Evolutionary conservation across 1,284 basidiomycete genomes (phyloP), one percentile per base, ranked within the genome.

Genomic region (Gastroboletus turbinatus): DNA sequence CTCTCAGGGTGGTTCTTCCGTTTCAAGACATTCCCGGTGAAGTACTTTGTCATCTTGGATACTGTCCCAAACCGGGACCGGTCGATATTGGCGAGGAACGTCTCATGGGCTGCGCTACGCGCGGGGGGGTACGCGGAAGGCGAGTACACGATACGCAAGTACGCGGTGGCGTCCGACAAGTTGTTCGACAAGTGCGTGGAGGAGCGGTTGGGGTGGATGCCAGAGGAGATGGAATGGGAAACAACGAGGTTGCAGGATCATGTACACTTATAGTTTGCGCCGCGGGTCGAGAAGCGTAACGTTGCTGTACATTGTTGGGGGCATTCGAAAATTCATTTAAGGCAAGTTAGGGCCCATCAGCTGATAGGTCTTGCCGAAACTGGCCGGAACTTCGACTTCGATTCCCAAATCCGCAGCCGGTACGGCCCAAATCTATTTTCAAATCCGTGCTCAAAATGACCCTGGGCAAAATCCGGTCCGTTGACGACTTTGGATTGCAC

Each of bases 1-100:
- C n/a, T 5, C 3, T 11, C 5, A 10, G 55, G 53, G 14, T 63
- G 60, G 52, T 65, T 72, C 47, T 70, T 71, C 58, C 52, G 27
- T 11, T 68, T 61, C 60, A 72, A 70, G 53, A 58, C 58, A 2
- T 69, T 73, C 46, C 68, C 63, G 0, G 69, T 72, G 35, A 72
- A 60, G 27, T 74, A 70, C 47, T 63, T 73, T 55, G 65, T 68
- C 21, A 69, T 73, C 29, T 38, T 72, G 45, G 63, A 64, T 33
- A 57, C 67, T 0, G 39, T 53, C 2, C 60, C 60, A 0, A 36
- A 56, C 27, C 63, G 60, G n/a, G 49, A 52, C n/a, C 4, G 2
- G 21, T 50, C 46, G 8, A 29, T 52, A 9, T 44, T 65, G 46
- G 55, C 50, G n/a, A 46, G 54, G 30, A 66, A 63, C 14, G 62